These are phyloP conservation scores for Allium fistulosum DNA, from an alignment of 106 monocot genomes.

Conservation along the genomic window DNA sequence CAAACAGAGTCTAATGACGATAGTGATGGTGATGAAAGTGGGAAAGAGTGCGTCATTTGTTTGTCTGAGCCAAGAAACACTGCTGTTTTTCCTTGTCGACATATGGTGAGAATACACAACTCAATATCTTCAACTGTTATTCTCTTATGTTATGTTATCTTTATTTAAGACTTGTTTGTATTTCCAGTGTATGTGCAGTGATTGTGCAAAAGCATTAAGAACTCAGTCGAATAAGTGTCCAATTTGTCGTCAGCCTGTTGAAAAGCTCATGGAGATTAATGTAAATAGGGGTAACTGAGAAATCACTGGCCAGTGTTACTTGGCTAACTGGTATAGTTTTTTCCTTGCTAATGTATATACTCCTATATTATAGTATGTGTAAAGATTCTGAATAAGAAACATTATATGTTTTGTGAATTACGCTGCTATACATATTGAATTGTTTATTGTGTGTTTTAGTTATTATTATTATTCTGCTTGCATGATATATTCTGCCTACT, in stretches of 20 bases:
- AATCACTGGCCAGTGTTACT: no score
- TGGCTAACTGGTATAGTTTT: no score
- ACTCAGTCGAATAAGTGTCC: constrained; percentile 82
- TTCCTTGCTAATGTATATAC: no score
- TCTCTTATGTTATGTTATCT: not conserved
- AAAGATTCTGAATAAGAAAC: no score
- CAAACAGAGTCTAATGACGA: constrained; percentile 6
- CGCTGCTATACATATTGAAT: no score
- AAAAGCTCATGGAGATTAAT: constrained; percentile 85
- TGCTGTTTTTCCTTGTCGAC: constrained; percentile 83
- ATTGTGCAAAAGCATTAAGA: constrained; percentile 72
- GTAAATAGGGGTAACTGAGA: constrained; percentile 10
- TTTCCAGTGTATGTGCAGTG: constrained; percentile 91
- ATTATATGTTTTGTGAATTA: no score
- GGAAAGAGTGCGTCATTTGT: constrained; percentile 94
- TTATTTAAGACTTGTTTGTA: not conserved
- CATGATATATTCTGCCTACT: no score
- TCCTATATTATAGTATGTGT: no score
- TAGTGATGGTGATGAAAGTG: constrained; percentile 33
- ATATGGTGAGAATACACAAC: constrained; percentile 57
- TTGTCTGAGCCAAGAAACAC: constrained; percentile 78
- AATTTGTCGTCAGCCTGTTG: constrained; percentile 82
- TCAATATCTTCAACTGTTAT: not conserved
- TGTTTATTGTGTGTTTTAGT: no score
- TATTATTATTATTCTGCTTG: no score